These are phyloP conservation scores for Saccharomycopsis babjevae DNA, from an alignment of 805 yeast species.

Conservation along the genomic window DNA sequence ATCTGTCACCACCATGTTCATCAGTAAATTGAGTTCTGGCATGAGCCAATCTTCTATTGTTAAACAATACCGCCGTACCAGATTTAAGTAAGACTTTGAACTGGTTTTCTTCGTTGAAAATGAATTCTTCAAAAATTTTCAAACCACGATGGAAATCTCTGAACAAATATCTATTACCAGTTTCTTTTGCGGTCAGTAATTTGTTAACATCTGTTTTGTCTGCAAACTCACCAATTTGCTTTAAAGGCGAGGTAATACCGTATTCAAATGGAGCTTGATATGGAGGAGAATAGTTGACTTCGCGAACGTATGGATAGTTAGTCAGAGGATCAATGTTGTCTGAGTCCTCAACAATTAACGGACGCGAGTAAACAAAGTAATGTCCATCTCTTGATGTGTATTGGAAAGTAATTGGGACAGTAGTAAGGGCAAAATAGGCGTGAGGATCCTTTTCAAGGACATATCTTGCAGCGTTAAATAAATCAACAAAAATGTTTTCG, in stretches of 20 bases:
- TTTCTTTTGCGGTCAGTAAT: conserved; percentile 26
- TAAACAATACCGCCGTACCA: conserved; percentile 55
- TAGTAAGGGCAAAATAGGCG: conserved; percentile 52
- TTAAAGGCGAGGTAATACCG: conserved; percentile 35
- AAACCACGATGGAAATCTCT: conserved; percentile 51
- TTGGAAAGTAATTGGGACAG: conserved; percentile 59
- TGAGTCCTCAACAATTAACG: conserved; percentile 20
- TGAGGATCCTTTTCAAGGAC: conserved; percentile 47
- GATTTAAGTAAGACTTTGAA: conserved; percentile 44
- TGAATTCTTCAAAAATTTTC: conserved; percentile 46
- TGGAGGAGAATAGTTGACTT: conserved; percentile 70
- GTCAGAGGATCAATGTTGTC: conserved; percentile 20
- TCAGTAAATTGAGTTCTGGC: conserved; percentile 45
- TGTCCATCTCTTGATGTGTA: conserved; percentile 48
- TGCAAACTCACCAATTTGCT: conserved; percentile 18
- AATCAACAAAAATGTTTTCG: conserved; percentile 59
- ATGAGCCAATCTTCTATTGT: conserved; percentile 62
- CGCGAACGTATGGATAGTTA: conserved; percentile 33
- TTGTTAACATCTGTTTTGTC: conserved; percentile 14
- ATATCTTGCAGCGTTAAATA: conserved; percentile 51
- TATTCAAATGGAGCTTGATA: conserved; percentile 71
- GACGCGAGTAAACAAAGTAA: conserved; percentile 42
- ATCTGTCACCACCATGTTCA: conserved; percentile 39
- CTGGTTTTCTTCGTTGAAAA: conserved; percentile 45
- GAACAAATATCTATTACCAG: conserved; percentile 34